A percentile compares a stretch with the other conserved stretches of the same genome.
These are phyloP conservation scores for Globisporangium lucens DNA, from an alignment of 352 stramenopile genomes.

Conservation along the genomic window DNA sequence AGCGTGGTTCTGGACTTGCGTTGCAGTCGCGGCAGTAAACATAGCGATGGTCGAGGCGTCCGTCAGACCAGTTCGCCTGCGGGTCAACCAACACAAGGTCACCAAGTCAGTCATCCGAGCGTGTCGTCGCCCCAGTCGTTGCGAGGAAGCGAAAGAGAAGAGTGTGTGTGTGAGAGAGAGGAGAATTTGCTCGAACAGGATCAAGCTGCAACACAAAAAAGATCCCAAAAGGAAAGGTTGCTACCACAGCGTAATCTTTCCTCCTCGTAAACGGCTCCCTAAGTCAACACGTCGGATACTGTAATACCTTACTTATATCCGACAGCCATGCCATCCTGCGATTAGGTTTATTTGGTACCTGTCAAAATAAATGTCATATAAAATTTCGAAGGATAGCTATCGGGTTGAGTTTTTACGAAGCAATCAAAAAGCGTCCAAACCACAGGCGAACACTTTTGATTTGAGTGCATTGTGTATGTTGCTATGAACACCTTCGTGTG, in stretches of 20 bases:
- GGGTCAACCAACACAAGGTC: background rate
- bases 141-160: background rate
- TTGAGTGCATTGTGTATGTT: background rate
- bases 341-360: too few relatives aligned
- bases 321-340: too few relatives aligned
- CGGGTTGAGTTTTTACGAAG: slow-evolving; percentile 1
- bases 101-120: background rate
- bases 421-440: too few relatives aligned
- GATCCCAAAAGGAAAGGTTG: background rate
- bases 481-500: background rate
- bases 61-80: background rate
- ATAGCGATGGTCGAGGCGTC: background rate
- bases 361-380: too few relatives aligned
- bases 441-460: slow-evolving; percentile 1
- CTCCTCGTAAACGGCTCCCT: too few relatives aligned
- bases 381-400: background rate
- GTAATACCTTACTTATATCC: background rate
- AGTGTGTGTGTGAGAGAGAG: too few relatives aligned
- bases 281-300: background rate
- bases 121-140: background rate
- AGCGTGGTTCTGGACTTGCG: too few relatives aligned
- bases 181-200: background rate
- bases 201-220: background rate
- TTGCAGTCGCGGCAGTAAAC: too few relatives aligned
- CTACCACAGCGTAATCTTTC: too few relatives aligned